Base-by-base conservation (phyloP, 345 rosid genomes). In the Camelina hispida region DNA sequence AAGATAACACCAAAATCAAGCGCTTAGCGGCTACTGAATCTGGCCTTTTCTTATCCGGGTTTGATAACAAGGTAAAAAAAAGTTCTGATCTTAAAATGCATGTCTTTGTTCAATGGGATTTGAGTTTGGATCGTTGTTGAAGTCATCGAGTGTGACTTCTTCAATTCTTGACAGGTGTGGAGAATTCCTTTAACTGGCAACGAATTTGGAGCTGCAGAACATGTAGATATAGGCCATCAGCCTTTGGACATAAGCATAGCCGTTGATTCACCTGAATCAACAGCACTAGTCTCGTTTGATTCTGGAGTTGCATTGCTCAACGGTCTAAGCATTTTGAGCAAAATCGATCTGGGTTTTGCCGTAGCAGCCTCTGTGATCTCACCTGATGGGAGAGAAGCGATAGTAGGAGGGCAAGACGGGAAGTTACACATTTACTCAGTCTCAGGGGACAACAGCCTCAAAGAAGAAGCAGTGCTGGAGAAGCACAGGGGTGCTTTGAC, bases 381-480 rank as follows among this genome's bases (percentile, higher is more conserved):
- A 69, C 86, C 85, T 47, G 93, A 88, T 59, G 93, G 93, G 56
- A 80, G 25, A 73, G 96, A 90, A 88, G 89, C 85, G 50, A 83
- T 90, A 34, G 80, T 86, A 23, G 96, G 96, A 13, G 86, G 89
- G 25, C 85, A 86, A 73, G 89, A 90, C 61, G 96, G 93, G 13
- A 88, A 88, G 81, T 71, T 88, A 81, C 96, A 83, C 74, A 67
- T 88, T 65, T 90, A 85, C 81, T 86, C 89, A 48, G 56, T 86
- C 71, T 69, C 80, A 15, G 88, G 79, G 54, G 85, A 85, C 74
- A 81, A 75, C 25, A 75, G 73, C 14, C 80, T 90, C 37, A 76
- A 73, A 66, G 91, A 90, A 82, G 89, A 81, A 74, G 84, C 83
- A 12, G 85, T 87, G 50, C 81, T 87, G 25, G 89, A 89, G 78